Evolutionary conservation across 2,329 filamentous ascomycete species (phyloP).

Genomic region (Laburnicola sp.): DNA sequence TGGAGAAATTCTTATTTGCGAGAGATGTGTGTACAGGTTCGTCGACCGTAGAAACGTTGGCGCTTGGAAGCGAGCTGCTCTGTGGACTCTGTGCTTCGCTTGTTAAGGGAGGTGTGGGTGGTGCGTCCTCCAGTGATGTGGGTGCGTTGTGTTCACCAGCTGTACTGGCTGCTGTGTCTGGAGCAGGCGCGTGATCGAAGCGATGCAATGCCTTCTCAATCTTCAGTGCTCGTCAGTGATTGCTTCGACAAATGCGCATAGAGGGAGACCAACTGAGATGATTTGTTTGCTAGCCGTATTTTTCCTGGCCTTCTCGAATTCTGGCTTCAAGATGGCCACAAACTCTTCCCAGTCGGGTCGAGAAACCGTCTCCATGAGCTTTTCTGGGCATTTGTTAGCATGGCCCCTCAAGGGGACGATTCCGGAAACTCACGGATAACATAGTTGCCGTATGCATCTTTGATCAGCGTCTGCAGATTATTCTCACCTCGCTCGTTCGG

Average conservation of each 20-base stretch:
- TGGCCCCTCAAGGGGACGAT: neutral
- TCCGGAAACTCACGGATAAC: constrained; percentile 78
- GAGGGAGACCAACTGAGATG: constrained; percentile 34
- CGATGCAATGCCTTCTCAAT: constrained; percentile 56
- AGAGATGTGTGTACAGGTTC: constrained; percentile 41
- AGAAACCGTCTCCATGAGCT: constrained; percentile 63
- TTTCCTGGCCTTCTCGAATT: constrained; percentile 51
- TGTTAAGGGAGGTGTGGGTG: constrained; percentile 66
- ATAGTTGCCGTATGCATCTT: constrained; percentile 93
- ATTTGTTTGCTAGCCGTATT: constrained; percentile 50
- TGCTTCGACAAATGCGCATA: no score
- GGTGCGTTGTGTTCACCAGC: constrained; percentile 12
- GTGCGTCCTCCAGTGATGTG: constrained; percentile 28
- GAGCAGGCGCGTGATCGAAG: constrained; percentile 27
- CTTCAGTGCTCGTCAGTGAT: constrained; percentile 21
- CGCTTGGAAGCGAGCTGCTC: constrained; percentile 67
- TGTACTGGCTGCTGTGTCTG: neutral
- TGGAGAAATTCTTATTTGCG: constrained; percentile 17
- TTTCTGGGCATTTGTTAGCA: constrained; percentile 61
- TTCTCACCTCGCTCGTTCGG: constrained; percentile 66
- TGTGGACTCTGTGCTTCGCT: constrained; percentile 71
- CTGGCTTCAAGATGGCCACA: constrained; percentile 48
- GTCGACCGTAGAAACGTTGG: constrained; percentile 60
- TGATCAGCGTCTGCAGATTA: constrained; percentile 76
- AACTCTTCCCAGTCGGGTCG: constrained; percentile 49